Conservation (phyloP, 2,329 filamentous ascomycete genomes). For the Scytalidium sp. region DNA sequence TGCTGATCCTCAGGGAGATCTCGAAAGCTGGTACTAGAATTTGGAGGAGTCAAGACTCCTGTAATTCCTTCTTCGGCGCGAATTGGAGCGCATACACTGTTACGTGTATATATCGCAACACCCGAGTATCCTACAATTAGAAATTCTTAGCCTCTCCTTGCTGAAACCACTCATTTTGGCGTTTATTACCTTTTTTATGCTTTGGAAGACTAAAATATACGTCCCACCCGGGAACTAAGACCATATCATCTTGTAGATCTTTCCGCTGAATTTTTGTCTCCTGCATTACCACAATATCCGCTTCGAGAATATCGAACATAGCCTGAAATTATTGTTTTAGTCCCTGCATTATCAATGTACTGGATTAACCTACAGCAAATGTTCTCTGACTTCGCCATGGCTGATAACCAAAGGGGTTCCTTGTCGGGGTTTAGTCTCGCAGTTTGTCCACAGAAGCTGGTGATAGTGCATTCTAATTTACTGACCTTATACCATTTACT, state of each 20-base stretch:
- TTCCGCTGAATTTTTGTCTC: conserved; percentile 96
- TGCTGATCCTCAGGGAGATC: conserved; percentile 70
- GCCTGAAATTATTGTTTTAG: conserved; percentile 42
- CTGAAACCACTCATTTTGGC: background rate
- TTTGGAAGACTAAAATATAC: conserved; percentile 92
- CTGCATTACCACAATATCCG: conserved; percentile 93
- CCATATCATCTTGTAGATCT: conserved; percentile 92
- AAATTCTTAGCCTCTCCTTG: conserved; percentile 5
- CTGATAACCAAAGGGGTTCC: conserved; percentile 80
- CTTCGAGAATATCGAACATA: conserved; percentile 92
- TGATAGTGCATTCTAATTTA: background rate
- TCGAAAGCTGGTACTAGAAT: conserved; percentile 66
- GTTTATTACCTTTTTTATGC: conserved; percentile 75
- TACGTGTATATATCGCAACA: conserved; percentile 93
- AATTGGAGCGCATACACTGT: conserved; percentile 78
- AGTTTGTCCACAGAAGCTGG: background rate
- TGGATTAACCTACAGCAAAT: conserved; percentile 42
- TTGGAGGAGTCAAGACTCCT: conserved; percentile 73
- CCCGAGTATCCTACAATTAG: conserved; percentile 76
- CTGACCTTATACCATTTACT: conserved; percentile 78
- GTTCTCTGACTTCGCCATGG: conserved; percentile 73
- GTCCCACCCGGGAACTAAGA: conserved; percentile 91
- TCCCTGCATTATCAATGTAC: background rate
- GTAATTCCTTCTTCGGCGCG: conserved; percentile 92
- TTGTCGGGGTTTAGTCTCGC: conserved; percentile 27